phyloP scores from a whole-genome alignment of 164 flowering plant species.

The Stephania japonica region DNA sequence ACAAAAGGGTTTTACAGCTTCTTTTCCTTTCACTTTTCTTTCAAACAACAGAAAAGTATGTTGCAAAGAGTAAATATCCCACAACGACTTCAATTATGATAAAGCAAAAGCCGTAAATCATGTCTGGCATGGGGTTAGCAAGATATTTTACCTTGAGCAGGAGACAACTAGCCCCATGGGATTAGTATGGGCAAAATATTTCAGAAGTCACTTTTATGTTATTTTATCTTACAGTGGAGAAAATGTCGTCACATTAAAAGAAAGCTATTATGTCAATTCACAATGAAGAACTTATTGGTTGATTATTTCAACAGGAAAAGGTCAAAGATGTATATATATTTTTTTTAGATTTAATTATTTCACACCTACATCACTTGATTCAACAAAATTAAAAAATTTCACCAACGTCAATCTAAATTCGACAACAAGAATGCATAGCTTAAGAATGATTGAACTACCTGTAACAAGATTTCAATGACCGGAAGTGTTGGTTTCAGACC shows the following conservation, averaged over 20 bases:
- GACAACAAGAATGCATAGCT: not conserved
- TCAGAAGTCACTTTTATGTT: no score
- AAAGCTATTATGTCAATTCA: not conserved
- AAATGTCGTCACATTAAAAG: not conserved
- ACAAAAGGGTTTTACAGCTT: no score
- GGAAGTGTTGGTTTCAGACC: conserved; percentile 80
- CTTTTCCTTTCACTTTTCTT: no score
- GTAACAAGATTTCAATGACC: conserved; percentile 68
- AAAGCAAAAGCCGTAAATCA: no score
- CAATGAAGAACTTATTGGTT: not conserved
- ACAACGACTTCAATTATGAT: no score
- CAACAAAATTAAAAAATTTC: no score
- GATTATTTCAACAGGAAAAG: not conserved
- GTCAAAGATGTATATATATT: not conserved
- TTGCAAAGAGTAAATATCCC: not conserved
- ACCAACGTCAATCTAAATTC: not conserved
- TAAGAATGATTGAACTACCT: conserved; percentile 40
- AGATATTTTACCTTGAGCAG: no score
- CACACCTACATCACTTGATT: not conserved
- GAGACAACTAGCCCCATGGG: no score
- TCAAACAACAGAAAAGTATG: not conserved
- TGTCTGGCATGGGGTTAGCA: no score
- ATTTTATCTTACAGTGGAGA: not conserved
- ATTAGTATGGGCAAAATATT: no score
- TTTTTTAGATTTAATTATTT: not conserved